phyloP scores from a whole-genome alignment of 805 yeast genomes.

The Ogataea parapolymorpha region DNA sequence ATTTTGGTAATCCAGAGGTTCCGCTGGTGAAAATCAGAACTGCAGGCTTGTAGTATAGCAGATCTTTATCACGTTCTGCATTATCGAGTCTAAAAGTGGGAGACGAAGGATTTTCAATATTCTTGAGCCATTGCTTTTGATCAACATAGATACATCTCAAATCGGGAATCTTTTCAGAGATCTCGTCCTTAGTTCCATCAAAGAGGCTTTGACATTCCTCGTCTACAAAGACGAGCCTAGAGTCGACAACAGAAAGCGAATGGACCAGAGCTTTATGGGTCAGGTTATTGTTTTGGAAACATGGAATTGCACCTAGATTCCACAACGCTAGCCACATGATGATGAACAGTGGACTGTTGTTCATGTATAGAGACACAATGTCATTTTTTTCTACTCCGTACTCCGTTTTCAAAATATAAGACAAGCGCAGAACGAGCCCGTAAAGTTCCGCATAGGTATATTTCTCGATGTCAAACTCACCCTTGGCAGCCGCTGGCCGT shows the following conservation, averaged over 20 bases:
- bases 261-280: conserved; percentile 73
- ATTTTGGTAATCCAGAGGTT: conserved; percentile 91
- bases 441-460: conserved; percentile 70
- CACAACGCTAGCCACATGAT: conserved; percentile 82
- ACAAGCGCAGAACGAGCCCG: conserved; percentile 60
- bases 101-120: conserved; percentile 26
- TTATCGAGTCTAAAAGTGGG: conserved; percentile 56
- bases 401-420: conserved; percentile 59
- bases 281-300: conserved; percentile 80
- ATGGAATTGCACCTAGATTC: conserved; percentile 89
- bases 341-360: conserved; percentile 79
- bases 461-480: conserved; percentile 53
- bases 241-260: conserved; percentile 67
- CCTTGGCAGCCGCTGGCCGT: conserved; percentile 40
- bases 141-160: conserved; percentile 19
- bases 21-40: conserved; percentile 87
- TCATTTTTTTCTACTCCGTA: conserved; percentile 66
- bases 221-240: conserved; percentile 68
- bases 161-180: conserved; percentile 35
- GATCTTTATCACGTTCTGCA: conserved; percentile 53
- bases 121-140: conserved; percentile 16
- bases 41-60: conserved; percentile 59
- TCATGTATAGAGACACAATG: conserved; percentile 69
- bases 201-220: conserved; percentile 51
- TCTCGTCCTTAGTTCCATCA: conserved; percentile 38